Base-by-base conservation (phyloP, 768 basidiomycete genomes). In the Amanita subjunquillea region DNA sequence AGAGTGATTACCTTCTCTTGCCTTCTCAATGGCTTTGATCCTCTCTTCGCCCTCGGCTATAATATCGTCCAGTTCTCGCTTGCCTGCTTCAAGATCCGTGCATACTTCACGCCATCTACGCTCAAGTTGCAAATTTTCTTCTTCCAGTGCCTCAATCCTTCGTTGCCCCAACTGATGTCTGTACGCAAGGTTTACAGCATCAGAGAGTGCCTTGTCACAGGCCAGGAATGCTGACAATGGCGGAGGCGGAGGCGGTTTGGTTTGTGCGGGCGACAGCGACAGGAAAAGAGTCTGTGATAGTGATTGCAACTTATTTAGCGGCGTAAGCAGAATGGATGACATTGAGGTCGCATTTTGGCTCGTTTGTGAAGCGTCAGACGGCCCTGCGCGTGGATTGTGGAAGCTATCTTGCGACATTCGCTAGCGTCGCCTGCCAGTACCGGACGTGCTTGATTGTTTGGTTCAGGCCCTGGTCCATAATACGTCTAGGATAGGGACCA, bases 1-100 rank as follows among this genome's bases (percentile, higher is more conserved):
- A 25, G 6, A 15, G n/a, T 13, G 17, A 50, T 41, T 48, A 87
- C 90, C 85, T 64, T 79, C 75, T 63, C 80, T 82, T 0, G 89
- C 87, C 41, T 80, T 74, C 49, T 81, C 79, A 53, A 91, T 86
- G 2, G 83, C 78, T 50, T 78, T 76, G 1, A 84, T 72, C 27
- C 85, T 72, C 58, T 80, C 79, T 38, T 89, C 83, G n/a, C 87
- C 87, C 60, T 90, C 87, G 55, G 75, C 74, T 4, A 91, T 78
- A 37, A 86, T 73, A 23, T 71, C 74, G 57, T 88, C 86, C 13
- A 92, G 67, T 45, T 85, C 86, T 23, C 72, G 67, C 65, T 81
- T 85, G 1, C 85, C 87, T 20, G 71, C 69, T 54, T 83, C 82
- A 44, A 91, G 70, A 27, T 78, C 78, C 45, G 65, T 70, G 50